Evolutionary conservation across 2,329 filamentous ascomycete genomes (phyloP).

Genomic region (Bisporella sp.): DNA sequence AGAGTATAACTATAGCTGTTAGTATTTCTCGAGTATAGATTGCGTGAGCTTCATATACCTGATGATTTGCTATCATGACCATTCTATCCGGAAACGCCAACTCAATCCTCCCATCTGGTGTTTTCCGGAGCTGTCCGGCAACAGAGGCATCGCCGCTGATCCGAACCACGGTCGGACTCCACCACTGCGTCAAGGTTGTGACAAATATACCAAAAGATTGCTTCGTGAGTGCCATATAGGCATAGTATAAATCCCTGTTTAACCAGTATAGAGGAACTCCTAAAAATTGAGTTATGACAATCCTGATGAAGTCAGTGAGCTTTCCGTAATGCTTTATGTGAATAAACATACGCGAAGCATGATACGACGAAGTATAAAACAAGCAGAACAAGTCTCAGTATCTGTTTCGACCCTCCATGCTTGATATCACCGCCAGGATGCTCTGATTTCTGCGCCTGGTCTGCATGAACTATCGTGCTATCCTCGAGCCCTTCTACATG

Average conservation of each 20-base stretch:
- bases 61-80: slow-evolving; percentile 82
- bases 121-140: slow-evolving; percentile 63
- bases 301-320: slow-evolving; percentile 36
- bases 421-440: slow-evolving; percentile 28
- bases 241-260: slow-evolving; percentile 72
- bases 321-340: neutral
- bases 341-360: slow-evolving; percentile 21
- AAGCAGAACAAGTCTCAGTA: slow-evolving; percentile 21
- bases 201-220: slow-evolving; percentile 73
- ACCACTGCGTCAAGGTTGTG: slow-evolving; percentile 77
- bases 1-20: slow-evolving; percentile 59
- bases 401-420: slow-evolving; percentile 21
- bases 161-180: slow-evolving; percentile 75
- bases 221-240: slow-evolving; percentile 84
- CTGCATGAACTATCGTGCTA: no score
- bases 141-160: slow-evolving; percentile 81
- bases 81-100: slow-evolving; percentile 77
- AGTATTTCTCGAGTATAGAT: slow-evolving; percentile 7
- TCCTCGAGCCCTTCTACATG: slow-evolving; percentile 3
- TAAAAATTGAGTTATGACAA: slow-evolving; percentile 66
- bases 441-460: neutral
- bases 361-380: slow-evolving; percentile 22
- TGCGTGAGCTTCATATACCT: slow-evolving; percentile 37
- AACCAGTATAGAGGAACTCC: slow-evolving; percentile 70
- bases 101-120: slow-evolving; percentile 64